Conservation (phyloP, 2,329 filamentous ascomycete genomes). For the Lachnellula hyalina region DNA sequence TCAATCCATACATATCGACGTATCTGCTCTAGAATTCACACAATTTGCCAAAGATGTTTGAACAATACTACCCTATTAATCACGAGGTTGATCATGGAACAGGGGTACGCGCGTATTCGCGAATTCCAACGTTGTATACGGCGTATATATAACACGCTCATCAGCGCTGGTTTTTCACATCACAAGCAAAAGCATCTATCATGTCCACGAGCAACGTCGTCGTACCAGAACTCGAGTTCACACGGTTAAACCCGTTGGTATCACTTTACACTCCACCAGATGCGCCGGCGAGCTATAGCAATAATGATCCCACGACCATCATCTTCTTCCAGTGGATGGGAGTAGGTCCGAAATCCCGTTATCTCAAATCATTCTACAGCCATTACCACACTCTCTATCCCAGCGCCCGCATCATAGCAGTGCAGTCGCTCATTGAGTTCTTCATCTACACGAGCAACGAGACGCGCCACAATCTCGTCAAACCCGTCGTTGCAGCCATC, state of each 20-base stretch:
- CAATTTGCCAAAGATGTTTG: too few relatives aligned
- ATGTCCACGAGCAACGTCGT: background rate
- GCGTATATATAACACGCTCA: too few relatives aligned
- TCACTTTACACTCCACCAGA: constrained; percentile 11
- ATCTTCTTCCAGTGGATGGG: constrained; percentile 20
- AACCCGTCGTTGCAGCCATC: constrained; percentile 10
- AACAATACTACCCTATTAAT: too few relatives aligned
- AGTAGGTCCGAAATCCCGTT: constrained; percentile 10
- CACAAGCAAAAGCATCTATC: background rate
- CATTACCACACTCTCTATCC: constrained; percentile 15
- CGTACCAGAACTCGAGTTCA: constrained; percentile 8
- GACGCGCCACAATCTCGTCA: constrained; percentile 6
- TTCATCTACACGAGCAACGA: constrained; percentile 11
- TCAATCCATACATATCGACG: too few relatives aligned
- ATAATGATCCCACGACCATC: constrained; percentile 14
- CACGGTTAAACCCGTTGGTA: constrained; percentile 8
- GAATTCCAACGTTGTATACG: too few relatives aligned
- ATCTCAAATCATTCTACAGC: constrained; percentile 11
- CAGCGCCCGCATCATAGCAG: constrained; percentile 10
- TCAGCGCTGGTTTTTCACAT: too few relatives aligned
- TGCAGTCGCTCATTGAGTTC: constrained; percentile 7
- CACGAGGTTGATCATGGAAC: too few relatives aligned
- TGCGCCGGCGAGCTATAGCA: background rate
- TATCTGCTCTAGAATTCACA: too few relatives aligned
- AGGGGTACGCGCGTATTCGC: too few relatives aligned